Base-by-base conservation (phyloP, 139 green algal species). In the Chlorella sorokiniana region DNA sequence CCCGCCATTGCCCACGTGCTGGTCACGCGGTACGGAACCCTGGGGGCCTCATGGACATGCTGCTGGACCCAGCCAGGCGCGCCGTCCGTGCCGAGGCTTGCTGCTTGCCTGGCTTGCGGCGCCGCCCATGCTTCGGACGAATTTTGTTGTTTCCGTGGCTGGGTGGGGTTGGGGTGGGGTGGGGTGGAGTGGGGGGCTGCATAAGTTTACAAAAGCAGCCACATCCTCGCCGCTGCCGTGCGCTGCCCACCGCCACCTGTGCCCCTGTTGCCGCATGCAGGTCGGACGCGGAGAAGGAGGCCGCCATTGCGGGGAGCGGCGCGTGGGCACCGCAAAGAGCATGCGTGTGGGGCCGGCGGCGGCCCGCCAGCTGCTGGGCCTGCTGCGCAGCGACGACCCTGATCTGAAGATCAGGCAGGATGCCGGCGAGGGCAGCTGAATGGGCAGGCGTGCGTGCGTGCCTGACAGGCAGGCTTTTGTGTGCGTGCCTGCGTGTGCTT, bases 221-320 rank as follows among this genome's bases (percentile, higher is more conserved):
- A n/a, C n/a, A n/a, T n/a, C n/a, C n/a, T n/a, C n/a, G n/a, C n/a
- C n/a, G n/a, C n/a, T n/a, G n/a, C n/a, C n/a, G n/a, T n/a, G n/a
- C n/a, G n/a, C n/a, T n/a, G n/a, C n/a, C n/a, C n/a, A n/a, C n/a
- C n/a, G n/a, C n/a, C n/a, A n/a, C n/a, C n/a, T n/a, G n/a, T 37
- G 62, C 11, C 29, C 54, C 23, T 33, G 31, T 51, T 31, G 48
- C 2, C 38, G 6, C 20, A 10, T 25, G 14, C 35, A 79, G 59
- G 42, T 67, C 48, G 4, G 69, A 52, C 14, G 64, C 73, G 1
- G 85, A 94, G 84, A 69, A 74, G 38, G 72, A 45, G 40, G 86
- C 89, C 74, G 87, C 91, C 45, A 54, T 93, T 51, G 87, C 91
- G 69, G 31, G 81, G 62, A n/a, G 40, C 80, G 90, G 65, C 81